Percentiles rank a stretch among this genome's conserved stretches.
Evolutionary conservation across 192 early-diverging fungal genomes (phyloP).

Genomic region (Backusella tuberculispora): DNA sequence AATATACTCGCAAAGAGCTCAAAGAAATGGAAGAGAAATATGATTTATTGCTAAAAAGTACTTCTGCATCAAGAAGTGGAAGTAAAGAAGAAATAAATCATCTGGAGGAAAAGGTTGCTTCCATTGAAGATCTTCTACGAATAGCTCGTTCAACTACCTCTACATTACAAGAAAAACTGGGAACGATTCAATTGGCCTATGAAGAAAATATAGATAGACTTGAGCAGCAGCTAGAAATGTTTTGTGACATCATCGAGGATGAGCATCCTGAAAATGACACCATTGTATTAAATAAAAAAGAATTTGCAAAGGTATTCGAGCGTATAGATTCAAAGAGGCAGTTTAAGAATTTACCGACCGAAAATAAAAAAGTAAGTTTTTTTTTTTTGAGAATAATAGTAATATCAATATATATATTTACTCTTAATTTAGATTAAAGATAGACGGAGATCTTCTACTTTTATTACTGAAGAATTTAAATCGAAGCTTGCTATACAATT

Average conservation of each 20-base stretch:
- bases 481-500: conserved; percentile 35
- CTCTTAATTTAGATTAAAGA: background rate
- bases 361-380: background rate
- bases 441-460: background rate
- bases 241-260: conserved; percentile 25
- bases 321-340: conserved; percentile 34
- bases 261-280: conserved; percentile 46
- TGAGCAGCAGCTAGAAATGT: conserved; percentile 18
- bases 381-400: background rate
- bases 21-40: conserved; percentile 64
- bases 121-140: conserved; percentile 56
- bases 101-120: conserved; percentile 51
- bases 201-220: conserved; percentile 57
- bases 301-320: conserved; percentile 31
- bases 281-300: background rate
- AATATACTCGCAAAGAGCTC: conserved; percentile 44
- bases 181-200: conserved; percentile 67
- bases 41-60: conserved; percentile 50
- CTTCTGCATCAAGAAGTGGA: background rate
- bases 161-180: conserved; percentile 72
- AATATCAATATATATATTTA: background rate
- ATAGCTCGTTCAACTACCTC: conserved; percentile 75
- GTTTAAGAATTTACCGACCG: conserved; percentile 17
- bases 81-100: conserved; percentile 46
- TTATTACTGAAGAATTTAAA: conserved; percentile 38